Conservation (phyloP, 2,329 filamentous ascomycete species). For the Periconia macrospinosa region DNA sequence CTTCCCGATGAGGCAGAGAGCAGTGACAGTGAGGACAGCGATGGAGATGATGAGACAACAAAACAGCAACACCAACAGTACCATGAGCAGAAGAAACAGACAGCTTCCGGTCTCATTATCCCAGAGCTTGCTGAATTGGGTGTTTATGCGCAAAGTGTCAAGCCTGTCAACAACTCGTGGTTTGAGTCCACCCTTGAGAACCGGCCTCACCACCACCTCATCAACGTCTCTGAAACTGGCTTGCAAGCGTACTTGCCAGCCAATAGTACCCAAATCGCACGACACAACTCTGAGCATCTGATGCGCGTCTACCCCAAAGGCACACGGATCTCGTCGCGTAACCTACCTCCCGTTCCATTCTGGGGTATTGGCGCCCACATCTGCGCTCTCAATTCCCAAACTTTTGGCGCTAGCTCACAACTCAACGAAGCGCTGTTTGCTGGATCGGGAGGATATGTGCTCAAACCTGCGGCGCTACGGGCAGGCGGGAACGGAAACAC, state of each 20-base stretch:
- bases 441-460: conserved; percentile 65
- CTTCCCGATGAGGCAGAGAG: conserved; percentile 55
- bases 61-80: conserved; percentile 58
- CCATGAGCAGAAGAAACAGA: conserved; percentile 54
- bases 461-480: conserved; percentile 65
- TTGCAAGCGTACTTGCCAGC: conserved; percentile 56
- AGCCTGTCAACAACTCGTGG: conserved; percentile 68
- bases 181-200: conserved; percentile 54
- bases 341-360: conserved; percentile 64
- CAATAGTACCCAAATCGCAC: conserved; percentile 53
- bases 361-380: conserved; percentile 71
- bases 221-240: conserved; percentile 69
- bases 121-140: conserved; percentile 67
- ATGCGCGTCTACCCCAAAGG: conserved; percentile 73
- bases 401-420: conserved; percentile 66
- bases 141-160: conserved; percentile 71
- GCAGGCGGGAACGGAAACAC: conserved; percentile 57
- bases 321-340: conserved; percentile 67
- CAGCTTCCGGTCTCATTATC: conserved; percentile 54
- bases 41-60: conserved; percentile 47
- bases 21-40: conserved; percentile 37
- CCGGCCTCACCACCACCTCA: conserved; percentile 64
- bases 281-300: conserved; percentile 66
- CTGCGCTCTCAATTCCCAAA: conserved; percentile 72
- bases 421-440: conserved; percentile 69